Conservation (phyloP, 2,329 filamentous ascomycete genomes). For the Ceratocystis huliohia region DNA sequence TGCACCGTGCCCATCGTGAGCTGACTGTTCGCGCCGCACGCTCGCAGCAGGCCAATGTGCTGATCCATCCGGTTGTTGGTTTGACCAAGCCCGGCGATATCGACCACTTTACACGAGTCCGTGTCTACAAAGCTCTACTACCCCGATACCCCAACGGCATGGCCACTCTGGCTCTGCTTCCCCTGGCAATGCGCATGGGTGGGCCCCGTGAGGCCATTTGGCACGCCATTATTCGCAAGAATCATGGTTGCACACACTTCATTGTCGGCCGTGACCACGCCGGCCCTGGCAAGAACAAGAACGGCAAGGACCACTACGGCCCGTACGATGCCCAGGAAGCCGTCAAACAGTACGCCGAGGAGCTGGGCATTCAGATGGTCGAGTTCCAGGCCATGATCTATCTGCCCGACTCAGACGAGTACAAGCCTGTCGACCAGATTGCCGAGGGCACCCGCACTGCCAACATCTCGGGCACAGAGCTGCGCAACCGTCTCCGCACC, state of each 20-base stretch:
- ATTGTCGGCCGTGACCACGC: slow-evolving; percentile 98
- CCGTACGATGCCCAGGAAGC: slow-evolving; percentile 95
- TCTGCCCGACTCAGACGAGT: slow-evolving; percentile 92
- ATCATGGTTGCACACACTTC: slow-evolving; percentile 97
- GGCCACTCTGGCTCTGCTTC: slow-evolving; percentile 89
- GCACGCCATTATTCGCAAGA: slow-evolving; percentile 99
- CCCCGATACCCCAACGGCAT: slow-evolving; percentile 98
- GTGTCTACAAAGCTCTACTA: slow-evolving; percentile 93
- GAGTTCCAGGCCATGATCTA: slow-evolving; percentile 99
- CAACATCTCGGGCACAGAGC: slow-evolving; percentile 80
- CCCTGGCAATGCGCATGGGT: slow-evolving; percentile 97
- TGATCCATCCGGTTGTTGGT: slow-evolving; percentile 97
- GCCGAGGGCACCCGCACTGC: slow-evolving; percentile 69
- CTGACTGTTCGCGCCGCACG: slow-evolving; percentile 93
- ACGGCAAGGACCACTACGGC: slow-evolving; percentile 93
- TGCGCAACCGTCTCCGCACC: slow-evolving; percentile 78
- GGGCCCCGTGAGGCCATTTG: slow-evolving; percentile 96
- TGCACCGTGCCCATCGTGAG: slow-evolving; percentile 97
- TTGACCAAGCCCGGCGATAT: slow-evolving; percentile 98
- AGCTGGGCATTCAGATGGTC: slow-evolving; percentile 97
- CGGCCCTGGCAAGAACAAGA: slow-evolving; percentile 94
- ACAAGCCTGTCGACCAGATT: slow-evolving; percentile 85
- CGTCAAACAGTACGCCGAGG: slow-evolving; percentile 89
- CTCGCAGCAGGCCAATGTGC: slow-evolving; percentile 90
- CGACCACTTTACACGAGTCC: slow-evolving; percentile 98